Evolutionary conservation across 148 eudicot genomes (phyloP), one percentile per base, ranked within the genome.

Genomic region (Chenopodium suecicum): DNA sequence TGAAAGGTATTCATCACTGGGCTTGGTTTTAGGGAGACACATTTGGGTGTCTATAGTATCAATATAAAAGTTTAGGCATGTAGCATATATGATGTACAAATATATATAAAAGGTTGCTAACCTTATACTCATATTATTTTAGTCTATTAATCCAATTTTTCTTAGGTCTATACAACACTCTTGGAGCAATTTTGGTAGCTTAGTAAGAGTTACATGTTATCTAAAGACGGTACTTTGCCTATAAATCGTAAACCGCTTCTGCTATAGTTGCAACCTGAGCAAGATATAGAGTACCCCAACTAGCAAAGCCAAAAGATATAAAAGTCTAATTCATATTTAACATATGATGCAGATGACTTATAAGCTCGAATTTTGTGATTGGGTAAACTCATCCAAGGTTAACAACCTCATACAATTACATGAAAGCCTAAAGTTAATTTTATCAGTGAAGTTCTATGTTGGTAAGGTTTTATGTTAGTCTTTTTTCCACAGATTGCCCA

Each of bases 321-420:
- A 25, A 5, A 66, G 48, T 70, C 37, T 34, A 0, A 65, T 29
- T 23, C 27, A 63, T 58, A 81, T 16, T 32, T 23, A 74, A 52
- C 67, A 65, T n/a, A 66, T 63, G 47, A 41, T 73, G 50, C 70
- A 83, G 78, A 80, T 20, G 66, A 84, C 87, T 92, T 84, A 93
- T 98, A 71, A 95, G 99, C 83, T 95, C 91, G 63, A 90, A 95
- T 90, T 91, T 95, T 14, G 99, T 91, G 71, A 95, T 88, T 48
- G 97, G 94, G 79, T 95, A 95, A 58, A 95, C 89, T 98, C 99
- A 95, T 87, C 99, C 98, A 48, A 95, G 87, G 64, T 87, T 98
- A 87, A 95, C 98, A 70, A 91, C 98, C 89, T 95, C 99, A 69
- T 95, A 94, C 41, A 93, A 86, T 86, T 82, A 91, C 86, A 97